Evolutionary conservation across 352 stramenopile genomes (phyloP).

Genomic region (Nothophytophthora sp.): DNA sequence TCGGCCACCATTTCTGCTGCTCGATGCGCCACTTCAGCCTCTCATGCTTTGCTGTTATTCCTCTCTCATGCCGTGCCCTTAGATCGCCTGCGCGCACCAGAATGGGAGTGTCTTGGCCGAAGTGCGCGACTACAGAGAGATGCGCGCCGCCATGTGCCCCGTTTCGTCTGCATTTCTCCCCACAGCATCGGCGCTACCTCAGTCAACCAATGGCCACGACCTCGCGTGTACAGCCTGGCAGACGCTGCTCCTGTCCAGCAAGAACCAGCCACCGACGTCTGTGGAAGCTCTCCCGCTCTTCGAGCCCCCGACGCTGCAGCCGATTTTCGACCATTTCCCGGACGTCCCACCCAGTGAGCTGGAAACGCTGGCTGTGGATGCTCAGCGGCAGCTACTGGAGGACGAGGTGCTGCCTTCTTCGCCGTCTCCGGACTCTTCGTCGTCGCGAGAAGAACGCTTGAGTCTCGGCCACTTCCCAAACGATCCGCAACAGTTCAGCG

Average conservation of each 20-base stretch:
- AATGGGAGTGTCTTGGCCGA: constrained; percentile 29
- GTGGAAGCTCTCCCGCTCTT: constrained; percentile 7
- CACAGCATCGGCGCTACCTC: constrained; percentile 8
- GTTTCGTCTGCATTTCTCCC: constrained; percentile 37
- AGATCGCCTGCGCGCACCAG: constrained; percentile 26
- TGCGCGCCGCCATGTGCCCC: constrained; percentile 22
- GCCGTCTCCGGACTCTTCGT: constrained; percentile 25
- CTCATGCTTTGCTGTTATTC: background rate
- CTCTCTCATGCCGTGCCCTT: constrained; percentile 2
- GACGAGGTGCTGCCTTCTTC: constrained; percentile 26
- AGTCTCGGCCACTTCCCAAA: constrained; percentile 1
- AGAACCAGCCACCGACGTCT: constrained; percentile 7
- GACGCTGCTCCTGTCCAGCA: constrained; percentile 15
- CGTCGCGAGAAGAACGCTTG: constrained; percentile 6
- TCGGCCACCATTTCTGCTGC: constrained; percentile 16
- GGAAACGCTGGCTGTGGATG: constrained; percentile 36
- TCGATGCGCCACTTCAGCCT: constrained; percentile 7
- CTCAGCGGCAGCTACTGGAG: constrained; percentile 31
- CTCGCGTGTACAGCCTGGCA: constrained; percentile 17
- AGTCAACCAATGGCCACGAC: background rate
- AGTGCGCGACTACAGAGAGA: constrained; percentile 40
- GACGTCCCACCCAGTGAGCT: constrained; percentile 29
- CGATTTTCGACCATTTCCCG: constrained; percentile 31
- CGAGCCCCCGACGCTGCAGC: constrained; percentile 17
- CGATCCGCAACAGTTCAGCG: background rate